Base-by-base conservation (phyloP, 1,139 yeast genomes). In the Wickerhamomyces sp. region DNA sequence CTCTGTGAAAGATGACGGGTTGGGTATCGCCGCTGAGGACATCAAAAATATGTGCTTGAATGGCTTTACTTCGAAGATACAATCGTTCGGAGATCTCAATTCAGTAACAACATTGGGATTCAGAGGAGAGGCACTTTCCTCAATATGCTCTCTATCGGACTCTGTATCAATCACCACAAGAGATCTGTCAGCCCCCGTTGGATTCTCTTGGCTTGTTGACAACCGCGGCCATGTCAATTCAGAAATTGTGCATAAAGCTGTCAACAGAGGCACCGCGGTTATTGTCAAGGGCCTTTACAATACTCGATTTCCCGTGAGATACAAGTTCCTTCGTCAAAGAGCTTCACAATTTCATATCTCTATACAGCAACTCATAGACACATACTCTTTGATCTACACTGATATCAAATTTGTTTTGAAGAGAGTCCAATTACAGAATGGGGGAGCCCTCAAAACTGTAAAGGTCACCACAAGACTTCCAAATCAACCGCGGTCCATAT, bases 91-190 rank as follows among this genome's bases (percentile, higher is more conserved):
- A 1, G 81, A 77, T 30, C 50, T 78, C 17, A 44, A 46, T 3
- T 35, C 47, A 1, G 52, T 72, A 3, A 37, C 52, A 1, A 71
- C 84, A 0, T 67, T 75, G 47, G 91, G 93, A 1, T 82, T 76
- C 47, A 62, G 85, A 40, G 94, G 95, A 8, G 84, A 80, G 52
- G 86, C 91, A 0, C 57, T 85, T 24, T 71, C 73, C 39, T 66
- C 75, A 17, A 63, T 84, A 20, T 66, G 78, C 14, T 72, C 68
- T 38, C 51, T 76, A 16, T 64, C 64, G 33, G 42, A 47, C 17
- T 58, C 59, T 5, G 36, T 70, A 47, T 53, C 52, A 24, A 46
- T 70, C 2, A 56, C 63, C 2, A 23, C 30, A 4, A 41, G 40
- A 0, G 68, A 66, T 18, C 27, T 28, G 1, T 26, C 19, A 4